These are phyloP conservation scores for Yarrowia galli DNA, from an alignment of 1,139 yeast genomes.

Conservation along the genomic window DNA sequence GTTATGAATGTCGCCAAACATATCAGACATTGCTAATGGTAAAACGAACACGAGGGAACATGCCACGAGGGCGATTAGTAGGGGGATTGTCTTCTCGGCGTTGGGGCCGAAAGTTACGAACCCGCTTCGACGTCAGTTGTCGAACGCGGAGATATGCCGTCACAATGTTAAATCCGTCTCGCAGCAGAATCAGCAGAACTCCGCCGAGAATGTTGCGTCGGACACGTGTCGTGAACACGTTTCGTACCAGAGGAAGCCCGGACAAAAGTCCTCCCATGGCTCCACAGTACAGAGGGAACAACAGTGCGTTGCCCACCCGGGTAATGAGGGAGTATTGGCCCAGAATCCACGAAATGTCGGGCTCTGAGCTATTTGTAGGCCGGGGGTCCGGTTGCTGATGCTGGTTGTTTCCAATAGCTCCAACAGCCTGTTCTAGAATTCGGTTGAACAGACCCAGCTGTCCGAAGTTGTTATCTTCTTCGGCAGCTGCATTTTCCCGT, in stretches of 20 bases:
- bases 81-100: constrained; percentile 34
- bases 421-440: constrained; percentile 17
- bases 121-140: constrained; percentile 35
- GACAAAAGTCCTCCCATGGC: constrained; percentile 30
- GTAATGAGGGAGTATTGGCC: constrained; percentile 28
- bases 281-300: constrained; percentile 32
- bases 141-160: constrained; percentile 39
- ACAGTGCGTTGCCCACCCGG: constrained; percentile 24
- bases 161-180: constrained; percentile 31
- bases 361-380: constrained; percentile 13
- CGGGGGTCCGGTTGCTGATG: constrained; percentile 14
- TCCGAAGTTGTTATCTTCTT: constrained; percentile 17
- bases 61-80: constrained; percentile 34
- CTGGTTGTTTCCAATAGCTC: constrained; percentile 31
- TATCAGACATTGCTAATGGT: constrained; percentile 33
- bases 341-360: constrained; percentile 36
- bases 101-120: constrained; percentile 36
- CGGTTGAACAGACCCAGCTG: constrained; percentile 30
- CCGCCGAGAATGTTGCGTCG: constrained; percentile 37
- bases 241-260: constrained; percentile 23
- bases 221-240: constrained; percentile 25
- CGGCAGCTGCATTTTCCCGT: constrained; percentile 25
- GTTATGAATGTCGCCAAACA: constrained; percentile 30
- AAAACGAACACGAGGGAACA: constrained; percentile 36
- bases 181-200: constrained; percentile 23